phyloP scores from a whole-genome alignment of 768 basidiomycete species.

The Panellus pusillus region DNA sequence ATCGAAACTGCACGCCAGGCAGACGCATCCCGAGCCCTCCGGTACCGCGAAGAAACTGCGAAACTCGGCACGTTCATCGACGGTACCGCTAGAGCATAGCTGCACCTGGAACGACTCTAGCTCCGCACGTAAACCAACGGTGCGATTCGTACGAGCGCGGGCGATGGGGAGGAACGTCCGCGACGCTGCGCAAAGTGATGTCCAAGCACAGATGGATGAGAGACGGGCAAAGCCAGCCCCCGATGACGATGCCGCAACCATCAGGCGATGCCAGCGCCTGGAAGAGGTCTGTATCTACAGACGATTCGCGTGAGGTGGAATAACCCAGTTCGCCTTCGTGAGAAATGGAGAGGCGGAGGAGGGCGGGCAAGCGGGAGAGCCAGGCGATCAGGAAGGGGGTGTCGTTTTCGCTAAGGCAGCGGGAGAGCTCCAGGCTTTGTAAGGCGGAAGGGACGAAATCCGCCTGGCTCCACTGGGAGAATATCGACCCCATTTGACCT shows the following conservation, averaged over 20 bases:
- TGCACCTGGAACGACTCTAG: constrained; percentile 25
- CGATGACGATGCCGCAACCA: constrained; percentile 14
- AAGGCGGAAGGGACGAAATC: constrained; percentile 23
- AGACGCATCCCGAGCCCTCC: constrained; percentile 9
- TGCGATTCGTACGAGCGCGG: constrained; percentile 15
- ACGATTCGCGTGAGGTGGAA: not conserved
- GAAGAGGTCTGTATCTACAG: constrained; percentile 21
- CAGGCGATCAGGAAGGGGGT: constrained; percentile 30
- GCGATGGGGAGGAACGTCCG: constrained; percentile 24
- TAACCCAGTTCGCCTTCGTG: constrained; percentile 19
- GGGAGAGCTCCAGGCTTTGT: constrained; percentile 29
- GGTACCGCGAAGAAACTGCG: constrained; percentile 10
- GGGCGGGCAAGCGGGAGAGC: constrained; percentile 29
- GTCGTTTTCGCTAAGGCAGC: constrained; percentile 24
- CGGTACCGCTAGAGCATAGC: constrained; percentile 25
- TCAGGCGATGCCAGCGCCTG: constrained; percentile 25
- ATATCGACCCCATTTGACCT: constrained; percentile 20
- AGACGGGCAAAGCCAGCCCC: constrained; percentile 31
- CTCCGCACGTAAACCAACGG: constrained; percentile 6
- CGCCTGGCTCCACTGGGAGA: constrained; percentile 31
- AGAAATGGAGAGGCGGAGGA: constrained; percentile 26
- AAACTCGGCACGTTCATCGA: constrained; percentile 20
- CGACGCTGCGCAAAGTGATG: constrained; percentile 10
- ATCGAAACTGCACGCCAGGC: constrained; percentile 7
- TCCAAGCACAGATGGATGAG: constrained; percentile 27